These are phyloP conservation scores for Diaporthe sp. DNA, from an alignment of 2,329 filamentous ascomycete genomes.

Conservation along the genomic window DNA sequence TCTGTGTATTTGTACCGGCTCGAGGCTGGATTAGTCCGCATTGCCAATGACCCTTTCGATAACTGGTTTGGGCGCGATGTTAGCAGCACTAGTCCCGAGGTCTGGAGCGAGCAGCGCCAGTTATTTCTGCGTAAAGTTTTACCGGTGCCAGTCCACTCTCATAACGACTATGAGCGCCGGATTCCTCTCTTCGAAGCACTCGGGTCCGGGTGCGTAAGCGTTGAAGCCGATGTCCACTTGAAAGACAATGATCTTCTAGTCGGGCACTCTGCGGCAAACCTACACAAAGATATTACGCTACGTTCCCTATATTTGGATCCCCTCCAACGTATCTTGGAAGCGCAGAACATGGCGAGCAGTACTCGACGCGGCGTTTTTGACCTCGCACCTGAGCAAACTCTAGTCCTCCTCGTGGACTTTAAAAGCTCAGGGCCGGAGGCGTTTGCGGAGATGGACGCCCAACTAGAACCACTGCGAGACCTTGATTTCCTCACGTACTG, in stretches of 20 bases:
- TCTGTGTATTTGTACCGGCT: constrained; percentile 11
- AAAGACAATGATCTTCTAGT: constrained; percentile 20
- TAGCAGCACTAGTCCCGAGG: neutral
- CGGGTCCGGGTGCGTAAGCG: constrained; percentile 25
- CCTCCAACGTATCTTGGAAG: constrained; percentile 6
- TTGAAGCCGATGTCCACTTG: constrained; percentile 27
- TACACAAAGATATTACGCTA: constrained; percentile 12
- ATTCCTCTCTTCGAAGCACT: constrained; percentile 20
- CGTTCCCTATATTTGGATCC: constrained; percentile 11
- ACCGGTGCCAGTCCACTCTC: constrained; percentile 22
- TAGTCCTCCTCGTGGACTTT: constrained; percentile 25
- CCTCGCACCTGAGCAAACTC: constrained; percentile 3
- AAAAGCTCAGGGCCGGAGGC: constrained; percentile 10
- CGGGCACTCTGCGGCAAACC: constrained; percentile 4
- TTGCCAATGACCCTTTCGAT: constrained; percentile 17
- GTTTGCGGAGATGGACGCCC: neutral
- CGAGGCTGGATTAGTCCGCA: constrained; percentile 9
- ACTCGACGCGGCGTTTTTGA: constrained; percentile 9
- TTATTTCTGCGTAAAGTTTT: constrained; percentile 11
- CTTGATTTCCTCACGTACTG: constrained; percentile 19
- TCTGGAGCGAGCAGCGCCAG: constrained; percentile 17
- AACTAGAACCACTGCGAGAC: constrained; percentile 20
- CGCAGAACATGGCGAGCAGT: neutral
- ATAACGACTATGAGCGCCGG: constrained; percentile 19
- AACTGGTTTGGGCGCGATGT: neutral